These are phyloP conservation scores for Pholiota microspora DNA, from an alignment of 768 basidiomycete genomes.

Conservation along the genomic window DNA sequence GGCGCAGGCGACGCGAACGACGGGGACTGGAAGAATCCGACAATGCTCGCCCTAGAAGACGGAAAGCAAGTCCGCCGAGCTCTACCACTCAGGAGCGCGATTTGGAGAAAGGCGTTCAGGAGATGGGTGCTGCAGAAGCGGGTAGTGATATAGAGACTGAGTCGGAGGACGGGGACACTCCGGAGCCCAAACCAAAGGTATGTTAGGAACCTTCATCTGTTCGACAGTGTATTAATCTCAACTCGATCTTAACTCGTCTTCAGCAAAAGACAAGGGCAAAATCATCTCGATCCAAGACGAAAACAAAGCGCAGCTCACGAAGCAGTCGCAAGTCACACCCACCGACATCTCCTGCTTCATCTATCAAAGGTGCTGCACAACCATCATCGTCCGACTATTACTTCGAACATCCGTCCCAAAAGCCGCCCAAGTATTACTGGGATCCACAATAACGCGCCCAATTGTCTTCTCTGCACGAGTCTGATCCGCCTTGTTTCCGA, in stretches of 20 bases:
- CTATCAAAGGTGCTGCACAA: constrained; percentile 8
- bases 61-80: constrained; percentile 4
- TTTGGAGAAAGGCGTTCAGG: constrained; percentile 8
- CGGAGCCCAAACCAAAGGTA: not conserved
- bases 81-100: constrained; percentile 9
- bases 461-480: not conserved
- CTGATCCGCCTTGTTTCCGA: not conserved
- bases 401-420: constrained; percentile 24
- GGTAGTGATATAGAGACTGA: constrained; percentile 14
- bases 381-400: constrained; percentile 21
- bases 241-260: not conserved
- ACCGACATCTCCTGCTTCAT: constrained; percentile 5
- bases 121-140: constrained; percentile 3
- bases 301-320: constrained; percentile 10
- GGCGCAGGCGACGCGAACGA: constrained; percentile 18
- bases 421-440: constrained; percentile 32
- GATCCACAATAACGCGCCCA: constrained; percentile 17
- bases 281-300: constrained; percentile 7
- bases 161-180: constrained; percentile 5
- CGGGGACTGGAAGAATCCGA: not conserved
- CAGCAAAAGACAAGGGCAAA: not conserved
- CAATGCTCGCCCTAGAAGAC: constrained; percentile 3
- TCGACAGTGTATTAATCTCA: not conserved
- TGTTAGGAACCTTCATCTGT: not conserved
- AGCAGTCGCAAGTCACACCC: not conserved